Evolutionary conservation across 257 asterid species (phyloP).

Genomic region (Nemophila menziesii): DNA sequence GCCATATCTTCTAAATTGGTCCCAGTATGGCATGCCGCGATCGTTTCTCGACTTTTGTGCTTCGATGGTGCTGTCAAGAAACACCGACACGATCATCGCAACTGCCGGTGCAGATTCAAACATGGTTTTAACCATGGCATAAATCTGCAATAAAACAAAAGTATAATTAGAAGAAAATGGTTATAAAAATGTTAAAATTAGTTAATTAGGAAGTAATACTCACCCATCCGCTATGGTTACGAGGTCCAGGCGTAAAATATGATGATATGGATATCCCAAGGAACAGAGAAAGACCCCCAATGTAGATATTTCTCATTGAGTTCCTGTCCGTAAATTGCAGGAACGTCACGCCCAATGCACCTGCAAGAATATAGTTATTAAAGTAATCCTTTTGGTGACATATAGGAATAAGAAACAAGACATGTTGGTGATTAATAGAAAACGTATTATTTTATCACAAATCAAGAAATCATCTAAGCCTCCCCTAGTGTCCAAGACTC

Average conservation of each 20-base stretch:
- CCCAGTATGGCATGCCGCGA: slow-evolving; percentile 99
- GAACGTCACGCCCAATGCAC: slow-evolving; percentile 89
- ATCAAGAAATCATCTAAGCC: no score
- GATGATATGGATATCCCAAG: slow-evolving; percentile 96
- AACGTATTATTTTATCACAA: no score
- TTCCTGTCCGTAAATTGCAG: slow-evolving; percentile 98
- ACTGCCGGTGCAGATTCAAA: slow-evolving; percentile 83
- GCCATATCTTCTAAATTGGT: slow-evolving; percentile 76
- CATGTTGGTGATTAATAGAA: no score
- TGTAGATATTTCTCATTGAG: slow-evolving; percentile 85
- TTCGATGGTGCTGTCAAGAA: slow-evolving; percentile 85
- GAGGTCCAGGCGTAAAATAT: slow-evolving; percentile 68
- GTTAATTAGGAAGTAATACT: slow-evolving; percentile 22
- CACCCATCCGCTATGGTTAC: slow-evolving; percentile 90
- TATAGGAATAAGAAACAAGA: no score
- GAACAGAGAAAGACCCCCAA: slow-evolving; percentile 83
- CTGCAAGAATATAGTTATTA: slow-evolving; percentile 39
- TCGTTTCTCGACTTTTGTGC: slow-evolving; percentile 90
- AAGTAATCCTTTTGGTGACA: no score
- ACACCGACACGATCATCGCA: slow-evolving; percentile 68
- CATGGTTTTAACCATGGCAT: slow-evolving; percentile 77
- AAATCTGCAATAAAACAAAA: slow-evolving; percentile 48
- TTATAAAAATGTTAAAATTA: neutral
- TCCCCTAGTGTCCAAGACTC: no score
- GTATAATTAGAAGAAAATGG: no score